Conservation (phyloP, 1,139 yeast species). For the Debaryomyces subglobosus region DNA sequence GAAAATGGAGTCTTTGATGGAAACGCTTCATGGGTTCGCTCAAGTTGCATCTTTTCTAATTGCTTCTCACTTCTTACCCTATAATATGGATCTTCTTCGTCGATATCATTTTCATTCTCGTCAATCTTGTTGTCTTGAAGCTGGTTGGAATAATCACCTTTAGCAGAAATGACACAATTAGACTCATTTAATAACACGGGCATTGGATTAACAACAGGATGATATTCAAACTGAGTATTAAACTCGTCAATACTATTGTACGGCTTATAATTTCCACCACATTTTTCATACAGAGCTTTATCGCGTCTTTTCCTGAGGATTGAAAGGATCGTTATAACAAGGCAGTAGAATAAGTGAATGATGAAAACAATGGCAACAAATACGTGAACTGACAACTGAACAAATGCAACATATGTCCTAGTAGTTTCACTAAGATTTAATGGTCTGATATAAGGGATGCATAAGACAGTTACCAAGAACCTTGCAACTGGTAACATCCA, state of each 20-base stretch:
- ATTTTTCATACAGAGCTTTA: conserved; percentile 11
- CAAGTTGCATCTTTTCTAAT: conserved; percentile 5
- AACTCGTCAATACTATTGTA: conserved; percentile 26
- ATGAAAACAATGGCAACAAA: conserved; percentile 41
- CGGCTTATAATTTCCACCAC: conserved; percentile 7
- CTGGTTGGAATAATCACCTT: background rate
- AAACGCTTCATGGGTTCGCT: background rate
- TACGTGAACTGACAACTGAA: conserved; percentile 43
- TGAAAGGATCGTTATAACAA: conserved; percentile 29
- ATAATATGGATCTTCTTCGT: conserved; percentile 18
- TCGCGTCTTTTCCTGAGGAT: conserved; percentile 19
- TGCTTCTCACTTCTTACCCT: conserved; percentile 18
- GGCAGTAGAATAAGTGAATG: conserved; percentile 35
- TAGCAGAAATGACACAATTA: background rate
- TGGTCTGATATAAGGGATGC: conserved; percentile 42
- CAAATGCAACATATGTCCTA: conserved; percentile 45
- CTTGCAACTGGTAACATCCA: conserved; percentile 42
- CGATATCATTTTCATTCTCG: conserved; percentile 5
- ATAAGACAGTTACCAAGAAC: conserved; percentile 39
- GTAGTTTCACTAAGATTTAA: conserved; percentile 35
- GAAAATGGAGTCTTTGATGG: background rate
- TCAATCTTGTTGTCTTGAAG: background rate
- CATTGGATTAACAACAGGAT: conserved; percentile 24
- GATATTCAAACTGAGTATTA: conserved; percentile 36
- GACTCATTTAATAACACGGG: background rate